These are phyloP conservation scores for Suzukiozyma palmioleophila DNA, from an alignment of 1,139 yeast species.

Conservation along the genomic window DNA sequence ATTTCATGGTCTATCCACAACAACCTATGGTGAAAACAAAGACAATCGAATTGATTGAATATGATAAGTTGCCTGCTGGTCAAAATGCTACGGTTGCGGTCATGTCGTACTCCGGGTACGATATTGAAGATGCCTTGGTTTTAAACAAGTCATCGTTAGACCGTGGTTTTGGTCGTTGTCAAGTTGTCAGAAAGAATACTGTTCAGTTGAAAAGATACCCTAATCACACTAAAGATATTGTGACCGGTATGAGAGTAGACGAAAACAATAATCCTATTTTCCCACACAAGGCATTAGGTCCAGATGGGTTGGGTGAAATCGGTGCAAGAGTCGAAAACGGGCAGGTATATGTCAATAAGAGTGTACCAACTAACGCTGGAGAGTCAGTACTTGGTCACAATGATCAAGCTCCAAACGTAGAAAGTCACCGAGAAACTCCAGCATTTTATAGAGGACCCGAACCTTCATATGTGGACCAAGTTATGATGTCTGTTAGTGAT, in stretches of 20 bases:
- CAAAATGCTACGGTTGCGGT: conserved; percentile 99
- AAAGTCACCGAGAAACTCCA: conserved; percentile 85
- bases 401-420: conserved; percentile 22
- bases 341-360: conserved; percentile 88
- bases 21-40: conserved; percentile 99
- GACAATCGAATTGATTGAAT: conserved; percentile 91
- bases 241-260: conserved; percentile 87
- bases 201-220: conserved; percentile 87
- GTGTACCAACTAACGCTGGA: conserved; percentile 83
- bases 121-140: conserved; percentile 98
- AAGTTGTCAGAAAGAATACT: conserved; percentile 91
- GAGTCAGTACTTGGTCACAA: conserved; percentile 58
- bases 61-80: conserved; percentile 97
- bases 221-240: conserved; percentile 86
- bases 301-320: conserved; percentile 96
- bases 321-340: conserved; percentile 90
- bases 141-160: conserved; percentile 89
- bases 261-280: conserved; percentile 75
- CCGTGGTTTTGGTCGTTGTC: conserved; percentile 98
- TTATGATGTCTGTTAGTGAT: conserved; percentile 94
- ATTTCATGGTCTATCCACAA: conserved; percentile 96
- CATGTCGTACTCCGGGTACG: conserved; percentile 98
- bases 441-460: conserved; percentile 91
- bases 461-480: conserved; percentile 92
- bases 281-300: conserved; percentile 83